These are phyloP conservation scores for Epichloe aotearoae DNA, from an alignment of 2,329 filamentous ascomycete genomes.

Conservation along the genomic window DNA sequence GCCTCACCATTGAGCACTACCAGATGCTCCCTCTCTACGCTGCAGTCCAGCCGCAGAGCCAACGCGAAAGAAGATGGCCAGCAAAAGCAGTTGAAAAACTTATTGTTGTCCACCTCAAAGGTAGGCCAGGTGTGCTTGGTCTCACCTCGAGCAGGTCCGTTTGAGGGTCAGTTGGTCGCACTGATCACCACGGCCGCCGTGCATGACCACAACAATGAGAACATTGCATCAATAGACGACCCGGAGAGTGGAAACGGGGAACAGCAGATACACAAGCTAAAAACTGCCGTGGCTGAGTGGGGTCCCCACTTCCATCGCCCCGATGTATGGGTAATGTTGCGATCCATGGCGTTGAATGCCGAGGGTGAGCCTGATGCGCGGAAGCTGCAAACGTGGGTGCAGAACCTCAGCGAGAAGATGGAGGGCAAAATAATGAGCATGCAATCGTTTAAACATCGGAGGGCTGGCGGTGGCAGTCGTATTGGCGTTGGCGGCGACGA, in stretches of 20 bases:
- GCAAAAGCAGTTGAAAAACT: slow-evolving; percentile 18
- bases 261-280: slow-evolving; percentile 27
- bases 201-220: slow-evolving; percentile 8
- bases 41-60: not conserved
- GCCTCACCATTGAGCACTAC: not conserved
- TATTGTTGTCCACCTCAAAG: slow-evolving; percentile 25
- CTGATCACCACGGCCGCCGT: slow-evolving; percentile 25
- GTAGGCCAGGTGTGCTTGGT: slow-evolving; percentile 30
- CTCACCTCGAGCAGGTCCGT: slow-evolving; percentile 33
- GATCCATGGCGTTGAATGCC: slow-evolving; percentile 30
- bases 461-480: not conserved
- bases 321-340: slow-evolving; percentile 34
- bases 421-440: slow-evolving; percentile 33
- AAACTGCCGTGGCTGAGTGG: slow-evolving; percentile 26
- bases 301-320: slow-evolving; percentile 22
- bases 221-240: slow-evolving; percentile 18
- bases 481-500: not conserved
- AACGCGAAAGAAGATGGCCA: not conserved
- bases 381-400: slow-evolving; percentile 38
- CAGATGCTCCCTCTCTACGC: not conserved
- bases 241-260: slow-evolving; percentile 27
- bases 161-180: slow-evolving; percentile 36
- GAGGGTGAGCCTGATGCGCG: slow-evolving; percentile 28
- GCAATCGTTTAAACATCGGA: slow-evolving; percentile 28
- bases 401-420: slow-evolving; percentile 35